Evolutionary conservation across 192 early-diverging fungal genomes (phyloP).

Genomic region (Rhizoclosmatium globosum): DNA sequence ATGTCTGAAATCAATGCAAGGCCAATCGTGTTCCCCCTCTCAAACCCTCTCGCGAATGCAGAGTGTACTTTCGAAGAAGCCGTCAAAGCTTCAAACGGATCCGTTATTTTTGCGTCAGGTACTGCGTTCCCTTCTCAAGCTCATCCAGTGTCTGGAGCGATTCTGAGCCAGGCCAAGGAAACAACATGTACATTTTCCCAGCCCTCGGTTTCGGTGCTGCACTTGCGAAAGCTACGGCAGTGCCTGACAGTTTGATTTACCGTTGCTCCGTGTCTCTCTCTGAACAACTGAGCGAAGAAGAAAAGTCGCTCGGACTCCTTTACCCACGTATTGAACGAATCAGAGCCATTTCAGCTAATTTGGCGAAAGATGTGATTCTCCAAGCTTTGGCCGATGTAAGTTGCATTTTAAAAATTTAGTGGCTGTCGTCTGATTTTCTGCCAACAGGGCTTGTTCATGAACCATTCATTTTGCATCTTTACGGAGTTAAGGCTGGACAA

Average conservation of each 20-base stretch:
- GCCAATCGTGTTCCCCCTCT: conserved; percentile 88
- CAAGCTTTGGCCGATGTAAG: conserved; percentile 50
- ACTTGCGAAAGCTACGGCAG: conserved; percentile 70
- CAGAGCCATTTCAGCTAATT: conserved; percentile 80
- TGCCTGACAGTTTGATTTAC: conserved; percentile 87
- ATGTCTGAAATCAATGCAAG: conserved; percentile 80
- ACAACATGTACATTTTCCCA: conserved; percentile 98
- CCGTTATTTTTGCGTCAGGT: conserved; percentile 95
- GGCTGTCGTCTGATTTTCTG: neutral
- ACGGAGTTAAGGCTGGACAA: conserved; percentile 9
- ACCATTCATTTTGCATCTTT: conserved; percentile 29
- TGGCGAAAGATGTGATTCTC: conserved; percentile 82
- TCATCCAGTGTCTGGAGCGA: conserved; percentile 65
- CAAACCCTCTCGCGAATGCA: conserved; percentile 87
- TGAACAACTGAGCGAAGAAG: conserved; percentile 72
- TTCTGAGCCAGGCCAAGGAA: conserved; percentile 78
- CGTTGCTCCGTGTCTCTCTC: conserved; percentile 81
- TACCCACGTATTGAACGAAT: conserved; percentile 90
- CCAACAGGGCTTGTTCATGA: conserved; percentile 40
- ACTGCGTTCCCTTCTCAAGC: conserved; percentile 89
- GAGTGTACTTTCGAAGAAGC: conserved; percentile 97
- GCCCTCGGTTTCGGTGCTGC: conserved; percentile 90
- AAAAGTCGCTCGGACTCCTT: conserved; percentile 73
- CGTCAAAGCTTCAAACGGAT: conserved; percentile 83
- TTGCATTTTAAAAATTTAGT: neutral